Evolutionary conservation across 768 basidiomycete species (phyloP).

Genomic region (Leccinum arenicola): DNA sequence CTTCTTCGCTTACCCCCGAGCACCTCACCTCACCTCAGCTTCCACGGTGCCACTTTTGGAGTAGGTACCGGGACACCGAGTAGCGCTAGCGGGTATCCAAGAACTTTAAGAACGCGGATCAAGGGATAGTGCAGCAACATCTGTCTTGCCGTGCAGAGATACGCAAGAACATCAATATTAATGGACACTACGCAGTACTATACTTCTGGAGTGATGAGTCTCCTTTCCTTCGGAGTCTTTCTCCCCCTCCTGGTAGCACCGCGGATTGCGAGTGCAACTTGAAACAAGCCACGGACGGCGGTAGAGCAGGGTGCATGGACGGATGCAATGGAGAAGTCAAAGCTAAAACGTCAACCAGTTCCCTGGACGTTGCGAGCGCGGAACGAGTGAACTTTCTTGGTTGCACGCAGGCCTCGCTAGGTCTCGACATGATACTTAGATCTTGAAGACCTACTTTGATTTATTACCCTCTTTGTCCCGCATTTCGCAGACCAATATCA

Average conservation of each 20-base stretch:
- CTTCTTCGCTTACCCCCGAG: slow-evolving; percentile 18
- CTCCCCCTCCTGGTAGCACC: background rate
- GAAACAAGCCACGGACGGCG: background rate
- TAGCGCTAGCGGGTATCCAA: slow-evolving; percentile 22
- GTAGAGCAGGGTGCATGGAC: background rate
- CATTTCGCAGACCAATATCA: background rate
- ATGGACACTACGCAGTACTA: no score
- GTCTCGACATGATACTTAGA: background rate
- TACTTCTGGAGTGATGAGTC: background rate
- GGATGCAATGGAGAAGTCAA: background rate
- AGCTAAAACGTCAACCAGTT: background rate
- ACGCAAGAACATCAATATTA: background rate
- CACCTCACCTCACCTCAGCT: slow-evolving; percentile 19
- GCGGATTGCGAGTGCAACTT: background rate
- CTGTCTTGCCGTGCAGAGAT: background rate
- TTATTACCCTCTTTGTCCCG: background rate
- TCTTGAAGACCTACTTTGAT: background rate
- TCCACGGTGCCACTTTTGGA: slow-evolving; percentile 6
- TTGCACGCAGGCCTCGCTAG: background rate
- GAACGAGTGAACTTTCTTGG: background rate
- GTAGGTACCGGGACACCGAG: slow-evolving; percentile 23
- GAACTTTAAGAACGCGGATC: slow-evolving; percentile 14
- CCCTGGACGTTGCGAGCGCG: background rate
- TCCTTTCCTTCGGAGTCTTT: background rate
- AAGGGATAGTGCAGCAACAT: slow-evolving; percentile 21